phyloP scores from a whole-genome alignment of 352 stramenopile species.

The Phytophthora aleatoria region DNA sequence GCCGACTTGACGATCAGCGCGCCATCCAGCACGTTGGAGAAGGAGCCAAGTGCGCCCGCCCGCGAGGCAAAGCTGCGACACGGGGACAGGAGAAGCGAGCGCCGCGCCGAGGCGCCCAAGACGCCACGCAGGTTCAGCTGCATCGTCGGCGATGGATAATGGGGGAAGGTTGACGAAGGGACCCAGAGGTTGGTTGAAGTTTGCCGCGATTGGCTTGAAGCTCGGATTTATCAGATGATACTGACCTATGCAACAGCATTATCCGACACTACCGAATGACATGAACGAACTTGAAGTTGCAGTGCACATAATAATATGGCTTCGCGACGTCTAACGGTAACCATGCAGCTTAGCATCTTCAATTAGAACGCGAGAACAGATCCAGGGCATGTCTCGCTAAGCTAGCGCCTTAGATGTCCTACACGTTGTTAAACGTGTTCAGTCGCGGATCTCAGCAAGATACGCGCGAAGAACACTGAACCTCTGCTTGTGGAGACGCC shows the following conservation, averaged over 20 bases:
- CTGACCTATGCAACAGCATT: neutral
- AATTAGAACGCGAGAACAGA: neutral
- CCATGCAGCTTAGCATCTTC: neutral
- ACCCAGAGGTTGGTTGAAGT: neutral
- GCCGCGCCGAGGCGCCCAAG: slow-evolving; percentile 3
- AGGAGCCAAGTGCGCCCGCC: slow-evolving; percentile 38
- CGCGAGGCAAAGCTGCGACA: slow-evolving; percentile 43
- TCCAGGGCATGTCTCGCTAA: neutral
- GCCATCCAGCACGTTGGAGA: slow-evolving; percentile 68
- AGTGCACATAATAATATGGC: neutral
- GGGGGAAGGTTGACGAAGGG: neutral
- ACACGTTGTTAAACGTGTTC: slow-evolving; percentile 11
- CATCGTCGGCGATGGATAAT: slow-evolving; percentile 13
- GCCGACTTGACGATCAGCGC: slow-evolving; percentile 63
- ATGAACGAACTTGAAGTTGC: neutral
- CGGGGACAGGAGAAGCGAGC: neutral
- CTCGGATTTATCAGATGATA: slow-evolving; percentile 9
- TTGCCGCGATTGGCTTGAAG: slow-evolving; percentile 9
- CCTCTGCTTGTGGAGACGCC: neutral
- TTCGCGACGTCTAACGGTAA: neutral
- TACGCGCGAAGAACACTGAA: slow-evolving; percentile 1
- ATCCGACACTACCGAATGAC: neutral
- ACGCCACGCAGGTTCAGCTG: slow-evolving; percentile 10
- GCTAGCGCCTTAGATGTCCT: no score
- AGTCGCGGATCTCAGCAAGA: neutral